A percentile compares a stretch with the other conserved stretches of the same genome.
Conservation (phyloP, 2,329 filamentous ascomycete genomes). For the Aspergillus hiratsukae region DNA sequence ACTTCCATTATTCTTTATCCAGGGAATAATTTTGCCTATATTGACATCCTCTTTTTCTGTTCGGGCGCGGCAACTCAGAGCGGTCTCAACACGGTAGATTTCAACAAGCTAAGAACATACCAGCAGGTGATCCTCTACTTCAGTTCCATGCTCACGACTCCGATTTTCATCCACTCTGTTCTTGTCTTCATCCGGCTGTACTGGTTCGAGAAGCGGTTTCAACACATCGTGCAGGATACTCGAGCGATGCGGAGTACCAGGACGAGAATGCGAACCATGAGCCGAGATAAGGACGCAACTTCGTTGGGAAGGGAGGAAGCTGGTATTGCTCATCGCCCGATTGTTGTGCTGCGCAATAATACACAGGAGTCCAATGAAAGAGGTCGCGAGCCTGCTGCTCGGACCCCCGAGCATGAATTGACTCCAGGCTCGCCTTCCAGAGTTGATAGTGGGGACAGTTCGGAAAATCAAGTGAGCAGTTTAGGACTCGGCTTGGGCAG, state of each 20-base stretch:
- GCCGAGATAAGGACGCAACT: constrained; percentile 40
- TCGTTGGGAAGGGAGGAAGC: constrained; percentile 31
- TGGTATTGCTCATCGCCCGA: constrained; percentile 35
- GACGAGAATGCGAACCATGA: constrained; percentile 55
- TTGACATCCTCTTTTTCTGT: constrained; percentile 87
- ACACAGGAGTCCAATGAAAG: constrained; percentile 25
- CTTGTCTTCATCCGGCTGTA: constrained; percentile 92
- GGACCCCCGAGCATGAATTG: constrained; percentile 19
- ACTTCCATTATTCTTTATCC: constrained; percentile 74
- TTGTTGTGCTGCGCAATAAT: constrained; percentile 35
- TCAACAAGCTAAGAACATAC: constrained; percentile 65
- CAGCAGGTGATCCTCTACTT: constrained; percentile 71
- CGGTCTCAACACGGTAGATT: constrained; percentile 73
- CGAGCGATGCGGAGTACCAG: constrained; percentile 61
- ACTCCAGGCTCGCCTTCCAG: constrained; percentile 21
- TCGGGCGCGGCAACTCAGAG: constrained; percentile 85
- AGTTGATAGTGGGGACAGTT: constrained; percentile 17
- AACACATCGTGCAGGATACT: constrained; percentile 72
- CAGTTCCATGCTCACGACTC: constrained; percentile 69
- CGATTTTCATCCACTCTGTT: constrained; percentile 76
- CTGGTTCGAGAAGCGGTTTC: constrained; percentile 97
- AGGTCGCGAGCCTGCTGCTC: constrained; percentile 8
- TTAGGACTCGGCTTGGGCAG: constrained; percentile 38
- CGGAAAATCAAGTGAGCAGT: constrained; percentile 12
- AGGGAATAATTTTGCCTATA: constrained; percentile 62